Base-by-base conservation (phyloP, 345 rosid genomes). In the Erucastrum elatum region DNA sequence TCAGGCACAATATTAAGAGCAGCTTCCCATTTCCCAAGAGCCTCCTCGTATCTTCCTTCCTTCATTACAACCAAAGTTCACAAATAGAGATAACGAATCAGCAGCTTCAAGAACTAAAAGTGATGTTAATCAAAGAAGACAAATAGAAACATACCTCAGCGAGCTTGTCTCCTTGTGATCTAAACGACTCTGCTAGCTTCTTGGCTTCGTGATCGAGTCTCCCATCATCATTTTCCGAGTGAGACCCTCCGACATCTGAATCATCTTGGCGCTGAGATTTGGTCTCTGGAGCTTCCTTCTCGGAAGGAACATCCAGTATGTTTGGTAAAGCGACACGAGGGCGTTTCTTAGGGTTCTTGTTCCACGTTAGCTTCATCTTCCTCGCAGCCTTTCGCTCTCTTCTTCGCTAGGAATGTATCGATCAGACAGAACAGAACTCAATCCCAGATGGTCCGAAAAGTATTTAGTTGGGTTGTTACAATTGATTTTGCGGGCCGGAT, bases 331-430 rank as follows among this genome's bases (percentile, higher is more conserved):
- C 77, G 8, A 62, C 44, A n/a, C 88, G 77, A 58, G 90, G 21
- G n/a, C 97, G 92, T 85, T 91, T 90, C 83, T 86, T 83, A 41
- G 80, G 25, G 77, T 79, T 87, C 80, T 56, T 81, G 81, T 86
- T 89, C 97, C 97, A 94, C 5, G 94, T 85, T 33, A 94, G 64
- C 72, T 89, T 94, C 98, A 94, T 94, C 87, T 66, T 94, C 87
- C 31, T 60, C 73, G 30, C 63, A 29, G 27, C 77, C 33, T 13
- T 3, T 2, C 17, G 4, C 46, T 74, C 75, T 66, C 10, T 58
- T 67, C 70, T 35, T 68, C 26, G 34, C 65, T 8, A 30, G 15
- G 3, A 10, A 10, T 15, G 10, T 7, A 21, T 59, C 64, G 64
- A 60, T 27, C 64, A 26, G 27, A 46, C 53, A 46, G 15, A 60